A percentile compares a stretch with the other conserved stretches of the same genome.
These are phyloP conservation scores for Exophiala oligosperma DNA, from an alignment of 2,329 filamentous ascomycete genomes.

Conservation along the genomic window DNA sequence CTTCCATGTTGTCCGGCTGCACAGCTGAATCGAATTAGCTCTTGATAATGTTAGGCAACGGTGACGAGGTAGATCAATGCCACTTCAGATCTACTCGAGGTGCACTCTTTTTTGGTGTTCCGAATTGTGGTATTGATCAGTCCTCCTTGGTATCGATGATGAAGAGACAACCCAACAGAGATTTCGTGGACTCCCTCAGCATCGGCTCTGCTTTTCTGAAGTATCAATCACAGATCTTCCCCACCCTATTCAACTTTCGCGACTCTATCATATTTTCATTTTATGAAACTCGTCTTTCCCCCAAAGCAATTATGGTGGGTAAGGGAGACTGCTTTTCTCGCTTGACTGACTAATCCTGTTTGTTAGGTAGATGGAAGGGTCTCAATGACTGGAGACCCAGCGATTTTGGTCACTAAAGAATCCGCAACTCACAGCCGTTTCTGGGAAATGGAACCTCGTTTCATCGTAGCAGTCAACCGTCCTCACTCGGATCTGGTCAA, in stretches of 20 bases:
- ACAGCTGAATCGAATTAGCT: too few species aligned
- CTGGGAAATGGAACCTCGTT: not conserved
- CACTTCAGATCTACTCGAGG: too few species aligned
- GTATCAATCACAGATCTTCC: not conserved
- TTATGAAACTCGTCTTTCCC: not conserved
- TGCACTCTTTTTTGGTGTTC: not conserved
- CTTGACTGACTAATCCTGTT: not conserved
- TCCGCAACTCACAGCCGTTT: not conserved
- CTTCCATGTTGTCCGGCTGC: too few species aligned
- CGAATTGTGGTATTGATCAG: not conserved
- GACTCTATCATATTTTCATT: not conserved
- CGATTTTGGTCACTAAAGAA: not conserved
- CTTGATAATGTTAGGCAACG: too few species aligned
- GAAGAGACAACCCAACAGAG: not conserved
- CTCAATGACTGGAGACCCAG: not conserved
- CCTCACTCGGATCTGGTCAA: not conserved
- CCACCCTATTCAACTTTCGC: not conserved
- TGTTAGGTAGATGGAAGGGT: not conserved
- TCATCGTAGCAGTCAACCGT: not conserved
- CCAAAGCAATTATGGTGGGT: not conserved
- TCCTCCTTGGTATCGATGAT: not conserved
- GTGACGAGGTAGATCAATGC: too few species aligned
- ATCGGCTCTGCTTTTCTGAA: not conserved
- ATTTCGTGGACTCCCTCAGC: not conserved
- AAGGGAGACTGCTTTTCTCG: not conserved